A percentile compares a stretch with the other conserved stretches of the same genome.
These are phyloP conservation scores for Irineochytrium annulatum DNA, from an alignment of 192 early-diverging fungal genomes.

Conservation along the genomic window DNA sequence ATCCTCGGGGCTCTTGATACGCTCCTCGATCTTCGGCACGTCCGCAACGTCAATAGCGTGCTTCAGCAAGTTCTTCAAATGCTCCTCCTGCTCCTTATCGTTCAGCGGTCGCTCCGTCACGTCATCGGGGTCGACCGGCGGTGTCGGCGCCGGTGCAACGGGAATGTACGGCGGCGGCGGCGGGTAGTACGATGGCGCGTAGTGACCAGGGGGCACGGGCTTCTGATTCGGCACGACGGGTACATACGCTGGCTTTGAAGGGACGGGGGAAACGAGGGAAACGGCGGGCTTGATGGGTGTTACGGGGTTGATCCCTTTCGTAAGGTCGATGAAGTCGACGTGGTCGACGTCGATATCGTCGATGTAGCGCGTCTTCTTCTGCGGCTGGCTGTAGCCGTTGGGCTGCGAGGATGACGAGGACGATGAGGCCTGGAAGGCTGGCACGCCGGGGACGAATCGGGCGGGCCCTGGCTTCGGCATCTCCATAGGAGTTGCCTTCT, in stretches of 20 bases:
- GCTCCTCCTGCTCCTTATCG: slow-evolving; percentile 26
- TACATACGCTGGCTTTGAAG: not conserved
- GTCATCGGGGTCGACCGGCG: slow-evolving; percentile 1
- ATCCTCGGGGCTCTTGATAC: slow-evolving; percentile 20
- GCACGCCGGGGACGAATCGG: not conserved
- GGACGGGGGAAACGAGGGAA: not conserved
- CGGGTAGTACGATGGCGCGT: not conserved
- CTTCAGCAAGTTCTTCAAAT: slow-evolving; percentile 28
- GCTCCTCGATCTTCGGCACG: slow-evolving; percentile 24
- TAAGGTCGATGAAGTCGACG: no score
- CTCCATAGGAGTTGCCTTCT: slow-evolving; percentile 2
- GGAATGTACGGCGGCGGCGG: not conserved
- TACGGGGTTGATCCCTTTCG: no score
- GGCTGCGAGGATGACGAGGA: not conserved
- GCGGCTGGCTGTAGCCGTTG: no score
- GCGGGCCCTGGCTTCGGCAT: not conserved
- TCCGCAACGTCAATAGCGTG: slow-evolving; percentile 29
- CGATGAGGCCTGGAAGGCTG: not conserved
- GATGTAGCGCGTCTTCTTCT: not conserved
- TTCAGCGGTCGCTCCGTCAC: slow-evolving; percentile 14
- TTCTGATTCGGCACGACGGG: not conserved
- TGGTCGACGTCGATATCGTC: not conserved
- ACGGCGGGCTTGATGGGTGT: not conserved
- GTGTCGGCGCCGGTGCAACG: not conserved
- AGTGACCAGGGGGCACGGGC: not conserved